Base-by-base conservation (phyloP, 306 rosid species). In the Cicer chorassanicum region DNA sequence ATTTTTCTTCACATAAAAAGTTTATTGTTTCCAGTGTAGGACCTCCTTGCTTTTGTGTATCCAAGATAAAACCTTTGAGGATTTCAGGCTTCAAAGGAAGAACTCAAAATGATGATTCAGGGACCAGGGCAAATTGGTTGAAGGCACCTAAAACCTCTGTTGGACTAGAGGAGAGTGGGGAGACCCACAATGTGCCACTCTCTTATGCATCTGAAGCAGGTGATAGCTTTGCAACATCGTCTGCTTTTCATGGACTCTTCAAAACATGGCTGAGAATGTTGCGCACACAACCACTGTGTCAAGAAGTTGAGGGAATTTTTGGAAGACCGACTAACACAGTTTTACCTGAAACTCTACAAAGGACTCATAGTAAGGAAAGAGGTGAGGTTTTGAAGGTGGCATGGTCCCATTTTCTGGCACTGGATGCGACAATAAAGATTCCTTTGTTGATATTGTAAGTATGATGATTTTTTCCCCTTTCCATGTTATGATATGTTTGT, bases 391-490 rank as follows among this genome's bases (percentile, higher is more conserved):
- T 87, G 71, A 82, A 83, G 87, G 83, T 78, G 15, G 81, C 83
- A 11, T 85, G 84, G 92, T 82, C 86, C 79, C 86, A 82, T 69
- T 91, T 89, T 84, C 77, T 84, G 71, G 82, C 89, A 60, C 82
- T 91, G 73, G 89, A 91, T 74, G 84, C 87, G 63, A 64, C 92
- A 66, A 61, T 91, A 81, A 93, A 86, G 90, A 82, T 91, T 68
- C 98, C 97, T 70, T 68, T 91, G 65, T 65, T 93, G 63, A 70
- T 93, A 73, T 93, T 93, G 98, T 93, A 86, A 91, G 98, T 88
- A 77, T 19, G 56, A 0, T 76, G 72, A 12, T 68, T 41, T 70
- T 75, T 61, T n/a, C 53, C 62, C 15, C 42, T 75, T 14, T 61
- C 54, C 45, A 65, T 57, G 56, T 67, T 66, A 39, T 76, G 53